A percentile compares a stretch with the other conserved stretches of the same genome.
These are phyloP conservation scores for Stromatinia cepivora DNA, from an alignment of 2,329 filamentous ascomycete species.

Conservation along the genomic window DNA sequence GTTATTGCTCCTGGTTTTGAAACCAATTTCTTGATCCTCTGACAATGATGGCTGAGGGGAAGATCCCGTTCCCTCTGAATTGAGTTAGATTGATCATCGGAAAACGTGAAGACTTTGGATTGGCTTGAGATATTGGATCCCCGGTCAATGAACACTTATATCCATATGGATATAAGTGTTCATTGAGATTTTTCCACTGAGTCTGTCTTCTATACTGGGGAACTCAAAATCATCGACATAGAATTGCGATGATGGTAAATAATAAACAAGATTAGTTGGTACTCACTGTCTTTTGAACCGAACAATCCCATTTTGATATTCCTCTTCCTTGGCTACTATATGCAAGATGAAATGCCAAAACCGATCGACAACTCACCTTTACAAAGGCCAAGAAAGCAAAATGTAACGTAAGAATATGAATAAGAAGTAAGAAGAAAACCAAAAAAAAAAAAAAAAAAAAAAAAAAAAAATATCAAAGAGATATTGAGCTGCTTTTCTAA, in stretches of 20 bases:
- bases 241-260: not conserved
- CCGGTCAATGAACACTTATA: conserved; percentile 4
- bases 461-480: not conserved
- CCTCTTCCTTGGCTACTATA: not conserved
- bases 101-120: not conserved
- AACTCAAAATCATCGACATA: not conserved
- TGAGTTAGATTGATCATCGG: not conserved
- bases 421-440: not conserved
- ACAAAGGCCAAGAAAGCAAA: not conserved
- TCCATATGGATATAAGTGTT: too few relatives aligned
- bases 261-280: not conserved
- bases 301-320: conserved; percentile 10
- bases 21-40: conserved; percentile 30
- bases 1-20: conserved; percentile 32
- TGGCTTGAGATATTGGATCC: not conserved
- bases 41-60: not conserved
- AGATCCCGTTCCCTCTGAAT: conserved; percentile 10
- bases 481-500: conserved; percentile 12
- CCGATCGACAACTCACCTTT: conserved; percentile 8
- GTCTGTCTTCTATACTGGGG: not conserved
- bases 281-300: conserved; percentile 16
- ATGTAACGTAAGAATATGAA: not conserved
- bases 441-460: not conserved
- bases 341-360: conserved; percentile 5
- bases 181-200: not conserved